phyloP scores from a whole-genome alignment of 2,329 filamentous ascomycete species.

The Diplodia intermedia region DNA sequence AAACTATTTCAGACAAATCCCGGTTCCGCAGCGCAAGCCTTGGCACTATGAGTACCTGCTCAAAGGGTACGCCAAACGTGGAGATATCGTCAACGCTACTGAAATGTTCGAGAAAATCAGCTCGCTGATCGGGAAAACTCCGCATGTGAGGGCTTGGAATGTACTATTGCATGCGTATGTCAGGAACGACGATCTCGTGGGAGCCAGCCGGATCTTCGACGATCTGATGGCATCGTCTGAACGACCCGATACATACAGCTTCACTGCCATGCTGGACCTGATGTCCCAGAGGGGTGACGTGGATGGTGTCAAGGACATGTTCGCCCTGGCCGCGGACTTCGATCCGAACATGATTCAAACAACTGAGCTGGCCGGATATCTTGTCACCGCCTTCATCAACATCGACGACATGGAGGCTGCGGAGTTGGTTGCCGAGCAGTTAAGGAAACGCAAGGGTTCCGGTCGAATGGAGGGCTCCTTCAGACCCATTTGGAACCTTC shows the following conservation, averaged over 20 bases:
- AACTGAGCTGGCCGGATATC: slow-evolving; percentile 42
- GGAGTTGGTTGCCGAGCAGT: slow-evolving; percentile 55
- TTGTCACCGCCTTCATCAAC: slow-evolving; percentile 68
- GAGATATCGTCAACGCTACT: slow-evolving; percentile 66
- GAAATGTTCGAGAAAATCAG: slow-evolving; percentile 68
- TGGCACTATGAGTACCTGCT: slow-evolving; percentile 55
- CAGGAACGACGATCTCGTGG: slow-evolving; percentile 70
- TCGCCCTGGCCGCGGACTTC: slow-evolving; percentile 60
- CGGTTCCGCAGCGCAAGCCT: background rate
- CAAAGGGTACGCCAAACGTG: slow-evolving; percentile 73
- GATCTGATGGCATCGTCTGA: slow-evolving; percentile 60
- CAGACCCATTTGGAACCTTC: slow-evolving; percentile 77
- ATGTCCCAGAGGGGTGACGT: slow-evolving; percentile 75
- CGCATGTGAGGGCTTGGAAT: slow-evolving; percentile 73
- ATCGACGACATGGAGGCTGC: slow-evolving; percentile 56
- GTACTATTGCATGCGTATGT: slow-evolving; percentile 75
- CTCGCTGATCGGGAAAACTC: slow-evolving; percentile 61
- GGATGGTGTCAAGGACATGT: slow-evolving; percentile 69
- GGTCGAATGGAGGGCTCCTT: slow-evolving; percentile 58
- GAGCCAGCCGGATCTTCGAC: slow-evolving; percentile 69
- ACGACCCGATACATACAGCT: slow-evolving; percentile 68
- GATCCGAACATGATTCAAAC: slow-evolving; percentile 16
- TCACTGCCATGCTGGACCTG: slow-evolving; percentile 76
- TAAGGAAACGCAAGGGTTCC: slow-evolving; percentile 43
- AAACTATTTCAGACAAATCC: background rate